phyloP scores from a whole-genome alignment of 2,329 filamentous ascomycete genomes.

The Alternaria sp. region DNA sequence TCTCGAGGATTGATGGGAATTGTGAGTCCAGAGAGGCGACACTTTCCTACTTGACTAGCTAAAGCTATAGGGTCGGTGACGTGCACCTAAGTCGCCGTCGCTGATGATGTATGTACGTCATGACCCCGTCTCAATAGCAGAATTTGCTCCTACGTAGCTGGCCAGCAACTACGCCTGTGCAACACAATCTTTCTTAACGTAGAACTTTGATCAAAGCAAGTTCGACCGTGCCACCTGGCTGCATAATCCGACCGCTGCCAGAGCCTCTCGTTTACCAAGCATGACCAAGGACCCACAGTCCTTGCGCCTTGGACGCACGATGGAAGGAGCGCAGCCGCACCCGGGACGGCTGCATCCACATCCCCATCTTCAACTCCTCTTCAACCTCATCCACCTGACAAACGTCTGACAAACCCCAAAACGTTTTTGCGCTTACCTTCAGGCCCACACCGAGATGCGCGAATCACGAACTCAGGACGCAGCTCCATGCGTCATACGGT shows the following conservation, averaged over 20 bases:
- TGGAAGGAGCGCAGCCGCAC: not conserved
- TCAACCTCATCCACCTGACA: conserved; percentile 14
- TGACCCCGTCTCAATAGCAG: not conserved
- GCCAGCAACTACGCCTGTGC: not conserved
- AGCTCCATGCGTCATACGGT: conserved; percentile 14
- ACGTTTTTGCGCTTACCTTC: not conserved
- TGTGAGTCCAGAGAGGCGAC: no score
- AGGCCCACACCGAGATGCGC: conserved; percentile 2
- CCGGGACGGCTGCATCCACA: not conserved
- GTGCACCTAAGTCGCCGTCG: not conserved
- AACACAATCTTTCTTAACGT: not conserved
- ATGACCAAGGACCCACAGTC: not conserved
- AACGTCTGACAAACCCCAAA: conserved; percentile 20
- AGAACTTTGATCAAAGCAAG: not conserved
- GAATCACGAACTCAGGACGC: conserved; percentile 15
- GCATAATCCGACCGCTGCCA: not conserved
- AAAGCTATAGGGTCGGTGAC: not conserved
- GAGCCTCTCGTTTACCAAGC: not conserved
- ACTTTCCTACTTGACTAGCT: not conserved
- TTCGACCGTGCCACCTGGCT: not conserved
- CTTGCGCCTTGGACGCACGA: not conserved
- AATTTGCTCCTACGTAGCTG: not conserved
- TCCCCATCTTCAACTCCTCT: not conserved
- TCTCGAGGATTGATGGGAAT: no score
- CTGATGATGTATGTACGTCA: conserved; percentile 4